Base-by-base conservation (phyloP, 2,329 filamentous ascomycete species). In the Pseudogymnoascus sp. region DNA sequence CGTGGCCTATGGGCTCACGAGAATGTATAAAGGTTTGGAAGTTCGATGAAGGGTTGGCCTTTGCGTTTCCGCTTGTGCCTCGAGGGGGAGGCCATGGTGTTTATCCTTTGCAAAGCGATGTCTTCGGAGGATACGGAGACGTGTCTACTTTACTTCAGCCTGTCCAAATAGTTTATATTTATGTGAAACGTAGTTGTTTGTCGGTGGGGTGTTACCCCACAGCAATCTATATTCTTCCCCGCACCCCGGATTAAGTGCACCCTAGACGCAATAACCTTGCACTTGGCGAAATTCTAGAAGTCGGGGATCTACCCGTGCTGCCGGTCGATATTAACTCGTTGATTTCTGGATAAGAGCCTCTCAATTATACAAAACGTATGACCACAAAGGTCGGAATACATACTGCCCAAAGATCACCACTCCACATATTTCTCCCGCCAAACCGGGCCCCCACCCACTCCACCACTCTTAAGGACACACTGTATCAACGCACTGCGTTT, bases 401-500 rank as follows among this genome's bases (percentile, higher is more conserved):
- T 19, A 9, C 15, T 31, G 19, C 4, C 10, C 26, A 57, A 57
- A 5, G n/a, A 57, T 62, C 61, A 62, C 61, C 61, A 62, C 10
- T 21, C 7, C 15, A 62, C 26, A 19, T 33, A 19, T 28, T 53
- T 62, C 28, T 62, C 61, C 40, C 50, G 36, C 61, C 61, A 62
- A 59, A 62, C 61, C 2, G 61, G 40, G 21, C 40, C 26, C 21
- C 61, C 61, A 23, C 53, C 61, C 35, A 4, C 38, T n/a, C 61
- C 61, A 21, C 28, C 61, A 15, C 17, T 62, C 61, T 62, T 62
- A 44, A 50, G 61, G 1, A 53, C 42, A 33, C 40, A 62, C 42
- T 62, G 61, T 36, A 62, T n/a, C 31, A 57, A 50, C 3, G 33
- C 42, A 33, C 26, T 50, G 15, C 38, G 19, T 23, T 50, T 36